Evolutionary conservation across 2,329 filamentous ascomycete genomes (phyloP).

Genomic region (Phyllosticta capitalensis): DNA sequence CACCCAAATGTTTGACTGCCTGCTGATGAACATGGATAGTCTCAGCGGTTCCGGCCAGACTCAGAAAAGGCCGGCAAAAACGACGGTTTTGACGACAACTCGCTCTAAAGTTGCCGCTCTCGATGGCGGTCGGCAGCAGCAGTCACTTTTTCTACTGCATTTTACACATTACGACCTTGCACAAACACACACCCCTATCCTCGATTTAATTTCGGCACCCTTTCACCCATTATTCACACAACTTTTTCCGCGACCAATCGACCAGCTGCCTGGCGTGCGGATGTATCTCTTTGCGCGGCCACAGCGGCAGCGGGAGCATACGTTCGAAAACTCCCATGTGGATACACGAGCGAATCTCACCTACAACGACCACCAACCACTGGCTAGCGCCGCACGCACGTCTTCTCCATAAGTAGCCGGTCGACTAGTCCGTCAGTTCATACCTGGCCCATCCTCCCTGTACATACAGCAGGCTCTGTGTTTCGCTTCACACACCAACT

Average conservation of each 20-base stretch:
- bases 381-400: not conserved
- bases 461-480: not conserved
- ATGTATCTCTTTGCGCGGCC: too few species aligned
- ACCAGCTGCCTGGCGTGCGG: not conserved
- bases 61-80: too few species aligned
- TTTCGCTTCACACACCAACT: not conserved
- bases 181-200: not conserved
- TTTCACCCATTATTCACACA: not conserved
- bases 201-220: not conserved
- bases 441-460: not conserved
- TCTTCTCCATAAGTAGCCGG: too few species aligned
- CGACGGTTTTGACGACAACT: too few species aligned
- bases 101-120: not conserved
- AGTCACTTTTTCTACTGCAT: not conserved
- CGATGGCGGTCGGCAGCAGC: not conserved
- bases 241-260: not conserved
- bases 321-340: not conserved
- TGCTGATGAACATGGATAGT: not conserved
- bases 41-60: not conserved
- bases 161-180: not conserved
- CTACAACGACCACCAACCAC: not conserved
- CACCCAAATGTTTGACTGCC: not conserved
- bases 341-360: not conserved
- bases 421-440: too few species aligned
- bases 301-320: too few species aligned